Evolutionary conservation across 495 filamentous ascomycete species (phyloP).

Genomic region (Apiosordaria backusii): DNA sequence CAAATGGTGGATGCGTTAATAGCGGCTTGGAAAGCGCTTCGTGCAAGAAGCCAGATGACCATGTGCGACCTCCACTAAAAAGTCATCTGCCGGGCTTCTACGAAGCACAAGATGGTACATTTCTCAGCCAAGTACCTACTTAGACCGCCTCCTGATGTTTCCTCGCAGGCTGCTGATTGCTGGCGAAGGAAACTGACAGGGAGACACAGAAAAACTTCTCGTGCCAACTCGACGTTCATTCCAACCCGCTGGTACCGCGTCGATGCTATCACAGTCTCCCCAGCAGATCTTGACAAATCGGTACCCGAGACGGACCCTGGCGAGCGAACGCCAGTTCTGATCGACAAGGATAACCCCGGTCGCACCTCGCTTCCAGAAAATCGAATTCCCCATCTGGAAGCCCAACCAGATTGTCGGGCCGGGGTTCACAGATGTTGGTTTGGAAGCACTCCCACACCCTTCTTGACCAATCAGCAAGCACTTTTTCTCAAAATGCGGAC

Average conservation of each 20-base stretch:
- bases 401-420: slow-evolving; percentile 24
- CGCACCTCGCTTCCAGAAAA: slow-evolving; percentile 20
- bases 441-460: slow-evolving; percentile 3
- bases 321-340: background rate
- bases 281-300: background rate
- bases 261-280: background rate
- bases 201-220: background rate
- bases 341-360: slow-evolving; percentile 4
- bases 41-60: background rate
- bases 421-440: slow-evolving; percentile 8
- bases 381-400: slow-evolving; percentile 9
- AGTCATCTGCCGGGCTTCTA: background rate
- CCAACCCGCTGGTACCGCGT: background rate
- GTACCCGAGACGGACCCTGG: background rate
- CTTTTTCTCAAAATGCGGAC: no score
- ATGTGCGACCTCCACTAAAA: background rate
- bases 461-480: background rate
- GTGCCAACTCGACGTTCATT: background rate
- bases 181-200: background rate
- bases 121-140: background rate
- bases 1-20: background rate
- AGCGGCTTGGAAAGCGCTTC: background rate
- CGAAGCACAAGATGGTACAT: background rate
- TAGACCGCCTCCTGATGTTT: no score
- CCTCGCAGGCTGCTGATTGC: background rate